A percentile compares a stretch with the other conserved stretches of the same genome.
phyloP scores from a whole-genome alignment of 2,329 filamentous ascomycete species.

The Aureobasidium mangrovei region DNA sequence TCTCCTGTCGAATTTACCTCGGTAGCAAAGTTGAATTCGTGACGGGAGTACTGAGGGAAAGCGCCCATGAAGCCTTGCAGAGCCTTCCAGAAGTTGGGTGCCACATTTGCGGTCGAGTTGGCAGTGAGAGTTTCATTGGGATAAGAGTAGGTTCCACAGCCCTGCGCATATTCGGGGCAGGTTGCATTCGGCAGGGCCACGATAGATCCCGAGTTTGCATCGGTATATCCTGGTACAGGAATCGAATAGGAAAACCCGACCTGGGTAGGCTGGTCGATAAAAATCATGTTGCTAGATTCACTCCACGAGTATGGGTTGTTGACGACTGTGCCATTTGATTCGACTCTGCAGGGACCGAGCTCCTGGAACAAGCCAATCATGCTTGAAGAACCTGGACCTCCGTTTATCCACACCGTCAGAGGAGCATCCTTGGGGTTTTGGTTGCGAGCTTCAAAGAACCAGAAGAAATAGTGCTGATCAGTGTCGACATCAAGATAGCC shows the following conservation, averaged over 20 bases:
- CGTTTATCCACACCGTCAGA: constrained; percentile 53
- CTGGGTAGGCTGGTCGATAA: constrained; percentile 58
- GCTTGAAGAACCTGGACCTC: constrained; percentile 50
- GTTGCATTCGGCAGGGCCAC: constrained; percentile 37
- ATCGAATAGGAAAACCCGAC: constrained; percentile 50
- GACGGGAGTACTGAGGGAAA: constrained; percentile 36
- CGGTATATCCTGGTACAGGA: constrained; percentile 34
- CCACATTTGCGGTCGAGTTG: constrained; percentile 45
- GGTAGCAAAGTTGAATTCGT: constrained; percentile 27
- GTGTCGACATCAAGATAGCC: constrained; percentile 47
- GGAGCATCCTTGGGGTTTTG: constrained; percentile 44
- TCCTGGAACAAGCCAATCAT: constrained; percentile 49
- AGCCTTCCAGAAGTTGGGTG: constrained; percentile 53
- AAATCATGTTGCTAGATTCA: constrained; percentile 57
- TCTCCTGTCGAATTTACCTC: constrained; percentile 11
- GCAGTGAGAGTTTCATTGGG: constrained; percentile 43
- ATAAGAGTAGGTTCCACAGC: constrained; percentile 49
- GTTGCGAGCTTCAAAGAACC: constrained; percentile 48
- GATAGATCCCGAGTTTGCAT: constrained; percentile 27
- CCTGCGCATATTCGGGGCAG: constrained; percentile 43
- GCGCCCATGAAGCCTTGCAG: constrained; percentile 55
- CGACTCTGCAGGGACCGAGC: constrained; percentile 46
- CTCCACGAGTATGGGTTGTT: constrained; percentile 58
- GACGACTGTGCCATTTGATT: constrained; percentile 37
- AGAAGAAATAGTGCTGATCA: constrained; percentile 48